Base-by-base conservation (phyloP, 139 green algal species). In the Auxenochlorella protothecoides region DNA sequence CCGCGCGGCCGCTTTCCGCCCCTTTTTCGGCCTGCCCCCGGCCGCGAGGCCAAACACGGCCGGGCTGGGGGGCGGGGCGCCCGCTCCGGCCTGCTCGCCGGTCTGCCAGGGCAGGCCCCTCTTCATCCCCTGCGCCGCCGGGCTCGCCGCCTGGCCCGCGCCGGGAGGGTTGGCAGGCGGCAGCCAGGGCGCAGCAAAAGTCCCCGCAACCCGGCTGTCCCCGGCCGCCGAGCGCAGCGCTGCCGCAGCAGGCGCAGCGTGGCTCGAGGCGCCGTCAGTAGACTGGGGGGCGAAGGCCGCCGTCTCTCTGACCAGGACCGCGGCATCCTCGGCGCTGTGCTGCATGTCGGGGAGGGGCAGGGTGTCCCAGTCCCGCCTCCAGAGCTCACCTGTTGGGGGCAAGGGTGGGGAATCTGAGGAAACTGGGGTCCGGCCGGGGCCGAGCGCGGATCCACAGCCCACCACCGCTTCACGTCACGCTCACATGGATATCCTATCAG, bases 311-410 rank as follows among this genome's bases (percentile, higher is more conserved):
- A 75, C 55, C 53, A 80, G 16, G 11, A 67, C 68, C 12, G 78
- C 73, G 5, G 74, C 74, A 4, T 83, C 80, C 0, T 64, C 44
- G 3, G 80, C 72, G 9, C 27, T 51, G 8, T 65, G 61, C 3
- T 16, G 51, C 13, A 83, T 56, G 57, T 84, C 67, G 44, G 81
- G 78, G 5, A 87, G 66, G 5, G 84, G 84, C 60, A 84, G 59
- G 3, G 74, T 73, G 55, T 85, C 84, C 84, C 84, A 89, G 16
- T 76, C 66, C 3, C 75, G 68, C 7, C 80, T 85, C 79, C 79
- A 89, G 55, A 85, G 56, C 75, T 85, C 77, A 51, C 79, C 80
- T 70, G 66, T 62, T 44, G 27, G 27, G 27, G 27, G 27, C 27
- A 44, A 44, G 27, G 27, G 27, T 44, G 27, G 27, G 27, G 27